phyloP scores from a whole-genome alignment of 2,329 filamentous ascomycete species.

The Phyllosticta capitalensis region DNA sequence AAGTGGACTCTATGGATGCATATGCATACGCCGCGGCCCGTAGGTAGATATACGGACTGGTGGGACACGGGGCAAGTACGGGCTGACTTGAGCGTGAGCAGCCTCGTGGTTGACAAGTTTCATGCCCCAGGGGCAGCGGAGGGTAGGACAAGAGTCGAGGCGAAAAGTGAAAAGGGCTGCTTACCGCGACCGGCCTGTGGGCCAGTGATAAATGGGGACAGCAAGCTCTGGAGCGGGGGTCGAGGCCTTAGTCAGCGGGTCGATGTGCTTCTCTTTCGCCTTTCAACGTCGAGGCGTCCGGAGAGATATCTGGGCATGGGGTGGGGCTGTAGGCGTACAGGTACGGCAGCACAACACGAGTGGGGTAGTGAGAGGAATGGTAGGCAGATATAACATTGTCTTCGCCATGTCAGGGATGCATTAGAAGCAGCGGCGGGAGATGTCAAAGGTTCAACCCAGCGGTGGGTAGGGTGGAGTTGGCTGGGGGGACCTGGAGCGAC shows the following conservation, averaged over 20 bases:
- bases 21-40: slow-evolving; percentile 3
- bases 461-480: slow-evolving; percentile 4
- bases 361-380: not conserved
- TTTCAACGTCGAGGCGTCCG: not conserved
- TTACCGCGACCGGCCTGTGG: slow-evolving; percentile 8
- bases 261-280: not conserved
- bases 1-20: not conserved
- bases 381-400: not conserved
- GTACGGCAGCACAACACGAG: slow-evolving; percentile 1
- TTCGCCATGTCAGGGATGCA: slow-evolving; percentile 3
- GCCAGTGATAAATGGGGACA: slow-evolving; percentile 11
- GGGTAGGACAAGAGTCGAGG: not conserved
- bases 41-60: not conserved
- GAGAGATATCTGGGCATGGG: slow-evolving; percentile 1
- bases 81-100: slow-evolving; percentile 10
- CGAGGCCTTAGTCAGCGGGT: not conserved
- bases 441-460: slow-evolving; percentile 1
- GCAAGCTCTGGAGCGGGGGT: not conserved
- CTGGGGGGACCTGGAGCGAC: not conserved
- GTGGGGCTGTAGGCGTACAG: slow-evolving; percentile 2
- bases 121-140: not conserved
- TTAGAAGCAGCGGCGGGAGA: slow-evolving; percentile 3
- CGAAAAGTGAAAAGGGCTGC: slow-evolving; percentile 7
- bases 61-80: slow-evolving; percentile 2
- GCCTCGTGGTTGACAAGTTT: not conserved